Base-by-base conservation (phyloP, 1,284 basidiomycete species). In the Hemileia vastatrix region DNA sequence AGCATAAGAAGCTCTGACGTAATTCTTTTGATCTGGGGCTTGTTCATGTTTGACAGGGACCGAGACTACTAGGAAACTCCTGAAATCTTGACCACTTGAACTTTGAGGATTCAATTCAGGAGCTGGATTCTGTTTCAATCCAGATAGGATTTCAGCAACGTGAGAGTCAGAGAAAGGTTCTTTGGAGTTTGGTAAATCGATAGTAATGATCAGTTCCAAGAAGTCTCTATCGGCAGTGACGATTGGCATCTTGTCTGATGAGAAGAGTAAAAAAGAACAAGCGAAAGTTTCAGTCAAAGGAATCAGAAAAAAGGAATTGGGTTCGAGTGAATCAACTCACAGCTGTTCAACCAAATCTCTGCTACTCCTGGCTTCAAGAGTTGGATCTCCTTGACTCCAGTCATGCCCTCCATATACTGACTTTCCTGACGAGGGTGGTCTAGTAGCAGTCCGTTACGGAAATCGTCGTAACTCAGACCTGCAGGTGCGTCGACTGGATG, bases 201-300 rank as follows among this genome's bases (percentile, higher is more conserved):
- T 40, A 5, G 69, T 69, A 13, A 73, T 27, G 0, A 73, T 64
- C 54, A 72, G 67, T 66, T 72, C 66, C 6, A 71, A 64, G 65
- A 73, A 73, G 65, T 73, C 72, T 23, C 72, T 63, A 56, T 72
- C 67, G 32, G 68, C 54, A 24, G 55, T 57, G 21, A 68, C 59
- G 55, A 64, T 64, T 43, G 72, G 70, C 23, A 71, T 63, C 50
- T 66, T 67, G 66, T 73, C 63, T 49, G 51, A n/a, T 23, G 19
- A 21, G 13, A 64, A 24, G 21, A 23, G 27, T 13, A 59, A 49
- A 40, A 40, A 15, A 15, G 36, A 15, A 36, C 31, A 24, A 32
- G 47, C 40, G 47, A 32, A 8, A 2, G 44, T 8, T 48, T 19
- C 19, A 6, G 8, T 31, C 13, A n/a, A 54, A 47, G 23, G n/a